These are phyloP conservation scores for Clarkia xantiana DNA, from an alignment of 345 rosid genomes.

Conservation along the genomic window DNA sequence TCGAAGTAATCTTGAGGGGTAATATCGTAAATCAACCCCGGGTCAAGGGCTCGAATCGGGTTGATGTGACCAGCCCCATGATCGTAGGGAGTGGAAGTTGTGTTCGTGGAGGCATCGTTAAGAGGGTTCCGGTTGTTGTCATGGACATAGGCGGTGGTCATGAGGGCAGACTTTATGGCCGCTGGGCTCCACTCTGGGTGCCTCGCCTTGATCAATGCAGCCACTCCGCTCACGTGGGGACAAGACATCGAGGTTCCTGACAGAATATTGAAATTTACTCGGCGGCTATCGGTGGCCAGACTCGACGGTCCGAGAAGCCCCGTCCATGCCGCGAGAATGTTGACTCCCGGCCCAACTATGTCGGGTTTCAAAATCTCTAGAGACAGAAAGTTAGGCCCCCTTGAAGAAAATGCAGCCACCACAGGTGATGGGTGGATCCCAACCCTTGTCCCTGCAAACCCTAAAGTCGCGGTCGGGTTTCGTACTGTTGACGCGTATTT, in stretches of 20 bases:
- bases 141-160: conserved; percentile 91
- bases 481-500: conserved; percentile 30
- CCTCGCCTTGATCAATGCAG: conserved; percentile 72
- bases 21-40: conserved; percentile 77
- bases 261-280: conserved; percentile 62
- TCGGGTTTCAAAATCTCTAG: conserved; percentile 63
- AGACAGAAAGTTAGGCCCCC: conserved; percentile 50
- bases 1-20: conserved; percentile 64
- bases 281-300: conserved; percentile 49
- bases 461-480: conserved; percentile 33
- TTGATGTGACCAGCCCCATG: conserved; percentile 88
- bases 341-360: conserved; percentile 58
- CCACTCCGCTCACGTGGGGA: conserved; percentile 89
- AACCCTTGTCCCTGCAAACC: conserved; percentile 38
- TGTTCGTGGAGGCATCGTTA: conserved; percentile 36
- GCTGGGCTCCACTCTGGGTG: conserved; percentile 95
- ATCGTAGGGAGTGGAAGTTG: conserved; percentile 52
- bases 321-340: conserved; percentile 66
- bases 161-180: conserved; percentile 77
- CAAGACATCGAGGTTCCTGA: conserved; percentile 97
- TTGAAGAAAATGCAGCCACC: conserved; percentile 65
- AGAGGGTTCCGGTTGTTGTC: conserved; percentile 52
- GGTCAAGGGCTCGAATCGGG: conserved; percentile 64
- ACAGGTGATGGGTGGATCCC: conserved; percentile 58
- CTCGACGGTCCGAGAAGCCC: conserved; percentile 66